Evolutionary conservation across 75 land plant genomes (phyloP), one percentile per base, ranked within the genome.

Genomic region (Pseudotsuga menziesii): DNA sequence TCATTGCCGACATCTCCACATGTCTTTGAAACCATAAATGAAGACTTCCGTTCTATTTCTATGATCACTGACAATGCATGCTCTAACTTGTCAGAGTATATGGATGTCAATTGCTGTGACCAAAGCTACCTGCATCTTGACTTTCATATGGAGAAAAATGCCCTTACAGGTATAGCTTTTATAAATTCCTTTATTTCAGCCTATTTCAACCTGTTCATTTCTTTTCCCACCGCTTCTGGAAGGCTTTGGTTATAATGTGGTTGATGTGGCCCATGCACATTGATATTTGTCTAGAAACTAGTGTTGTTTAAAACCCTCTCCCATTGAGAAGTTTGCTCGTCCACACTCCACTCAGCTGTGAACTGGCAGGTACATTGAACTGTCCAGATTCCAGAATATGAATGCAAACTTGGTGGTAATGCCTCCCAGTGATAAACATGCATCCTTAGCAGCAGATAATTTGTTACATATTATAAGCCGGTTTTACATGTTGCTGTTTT

Each of bases 101-200:
- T 54, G 57, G 85, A 77, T 57, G 75, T 61, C 66, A 77, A 56
- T 66, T 77, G 55, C 59, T 64, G 56, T 35, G 88, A 86, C 44
- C 52, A 73, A 73, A 73, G 27, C 74, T 78, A 83, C 61, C 75
- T 82, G 83, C 82, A 88, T 74, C 80, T 80, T 72, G 82, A 80
- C 19, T 77, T 79, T 75, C 78, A 71, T 78, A 75, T 26, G 64
- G 83, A 80, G 63, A 85, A 78, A 67, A 81, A 81, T 56, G 73
- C 61, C 23, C 48, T 57, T 71, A 67, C 82, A 80, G 88, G 88
- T 86, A 83, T 75, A 27, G 75, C 61, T 58, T 74, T 35, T 19
- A 22, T 75, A 35, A 39, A 75, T 29, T 73, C 27, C 41, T 54
- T 39, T 57, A 44, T 79, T 41, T 44, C 20, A 70, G 78, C 44